Evolutionary conservation across 2,329 filamentous ascomycete genomes (phyloP).

Genomic region (Phaeosphaeriaceae sp.): DNA sequence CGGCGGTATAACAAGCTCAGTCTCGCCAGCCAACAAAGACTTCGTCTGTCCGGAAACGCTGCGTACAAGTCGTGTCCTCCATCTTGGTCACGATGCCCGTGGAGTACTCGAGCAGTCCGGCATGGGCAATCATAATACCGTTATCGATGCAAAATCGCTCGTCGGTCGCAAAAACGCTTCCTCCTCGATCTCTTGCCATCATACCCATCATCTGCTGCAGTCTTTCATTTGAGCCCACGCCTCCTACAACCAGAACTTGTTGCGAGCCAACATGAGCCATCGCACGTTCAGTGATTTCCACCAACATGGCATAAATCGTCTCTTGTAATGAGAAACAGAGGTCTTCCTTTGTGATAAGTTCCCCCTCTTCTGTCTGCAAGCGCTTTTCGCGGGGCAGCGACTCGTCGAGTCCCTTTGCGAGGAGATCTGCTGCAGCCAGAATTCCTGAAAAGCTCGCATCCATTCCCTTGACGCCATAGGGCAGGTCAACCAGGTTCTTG

Average conservation of each 20-base stretch:
- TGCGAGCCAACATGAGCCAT: conserved; percentile 95
- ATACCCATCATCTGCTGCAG: conserved; percentile 98
- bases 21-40: conserved; percentile 59
- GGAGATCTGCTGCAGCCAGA: conserved; percentile 78
- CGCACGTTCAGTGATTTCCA: conserved; percentile 96
- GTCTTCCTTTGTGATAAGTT: conserved; percentile 77
- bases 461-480: conserved; percentile 98
- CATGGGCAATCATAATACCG: conserved; percentile 99
- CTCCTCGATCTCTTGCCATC: conserved; percentile 89
- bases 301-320: conserved; percentile 94
- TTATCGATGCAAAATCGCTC: conserved; percentile 99
- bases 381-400: conserved; percentile 46
- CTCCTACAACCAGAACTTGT: conserved; percentile 93
- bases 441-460: conserved; percentile 97
- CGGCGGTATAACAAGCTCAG: conserved; percentile 33
- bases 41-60: conserved; percentile 60
- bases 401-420: conserved; percentile 71
- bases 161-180: conserved; percentile 92
- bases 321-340: conserved; percentile 95
- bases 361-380: conserved; percentile 55
- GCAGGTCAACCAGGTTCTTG: conserved; percentile 78
- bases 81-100: conserved; percentile 80
- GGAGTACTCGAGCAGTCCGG: conserved; percentile 83
- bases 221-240: conserved; percentile 93
- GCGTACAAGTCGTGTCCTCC: conserved; percentile 76